Percentiles rank a stretch among this genome's conserved stretches.
These are phyloP conservation scores for Rhynchosporium secalis DNA, from an alignment of 2,329 filamentous ascomycete genomes.

Conservation along the genomic window DNA sequence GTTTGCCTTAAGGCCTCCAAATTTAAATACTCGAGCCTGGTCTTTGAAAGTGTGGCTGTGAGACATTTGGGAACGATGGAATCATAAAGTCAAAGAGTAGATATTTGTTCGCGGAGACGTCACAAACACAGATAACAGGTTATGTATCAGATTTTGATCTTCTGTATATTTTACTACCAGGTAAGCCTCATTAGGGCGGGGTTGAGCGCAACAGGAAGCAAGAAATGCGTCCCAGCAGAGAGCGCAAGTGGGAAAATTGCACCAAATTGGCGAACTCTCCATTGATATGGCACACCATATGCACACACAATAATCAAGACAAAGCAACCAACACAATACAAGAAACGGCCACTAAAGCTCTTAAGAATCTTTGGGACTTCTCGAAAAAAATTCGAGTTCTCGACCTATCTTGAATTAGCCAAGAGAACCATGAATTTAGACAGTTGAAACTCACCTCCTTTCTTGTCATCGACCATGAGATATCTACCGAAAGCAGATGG, in stretches of 20 bases:
- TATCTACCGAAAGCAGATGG: conserved; percentile 40
- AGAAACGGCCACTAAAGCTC: conserved; percentile 50
- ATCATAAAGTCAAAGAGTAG: too few species aligned
- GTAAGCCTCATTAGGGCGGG: neutral
- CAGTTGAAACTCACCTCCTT: conserved; percentile 35
- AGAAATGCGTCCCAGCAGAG: conserved; percentile 35
- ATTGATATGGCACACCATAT: conserved; percentile 53
- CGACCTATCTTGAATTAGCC: conserved; percentile 51
- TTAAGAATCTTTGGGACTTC: conserved; percentile 56
- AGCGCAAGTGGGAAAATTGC: conserved; percentile 57
- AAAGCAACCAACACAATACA: conserved; percentile 25
- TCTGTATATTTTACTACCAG: too few species aligned
- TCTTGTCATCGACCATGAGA: neutral
- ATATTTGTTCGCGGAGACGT: too few species aligned
- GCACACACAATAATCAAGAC: conserved; percentile 29
- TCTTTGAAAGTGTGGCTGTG: too few species aligned
- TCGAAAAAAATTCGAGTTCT: conserved; percentile 55
- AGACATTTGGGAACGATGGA: too few species aligned
- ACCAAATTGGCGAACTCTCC: conserved; percentile 44
- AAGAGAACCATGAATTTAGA: conserved; percentile 52
- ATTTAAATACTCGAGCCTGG: too few species aligned
- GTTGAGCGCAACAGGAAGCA: neutral
- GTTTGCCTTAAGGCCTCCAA: too few species aligned
- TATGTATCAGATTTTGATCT: too few species aligned
- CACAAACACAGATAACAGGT: too few species aligned